Evolutionary conservation across 495 filamentous ascomycete genomes (phyloP), one percentile per base, ranked within the genome.

Genomic region (Penicillium cosmopolitanum): DNA sequence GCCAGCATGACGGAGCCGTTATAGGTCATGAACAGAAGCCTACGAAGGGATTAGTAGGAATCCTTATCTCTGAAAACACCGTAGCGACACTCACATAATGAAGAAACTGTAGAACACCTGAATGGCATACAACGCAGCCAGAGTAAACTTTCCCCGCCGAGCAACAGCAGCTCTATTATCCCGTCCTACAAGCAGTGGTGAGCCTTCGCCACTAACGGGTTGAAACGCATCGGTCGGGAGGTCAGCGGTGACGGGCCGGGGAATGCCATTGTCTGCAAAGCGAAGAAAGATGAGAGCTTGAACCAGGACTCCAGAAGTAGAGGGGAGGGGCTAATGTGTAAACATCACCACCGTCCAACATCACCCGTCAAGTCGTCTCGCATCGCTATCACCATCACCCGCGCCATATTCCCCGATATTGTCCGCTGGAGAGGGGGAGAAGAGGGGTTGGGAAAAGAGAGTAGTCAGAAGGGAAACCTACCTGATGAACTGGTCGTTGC

Each of bases 81-180:
- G 3, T 44, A n/a, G n/a, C n/a, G 10, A 2, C 36, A 89, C 92
- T 87, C 67, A 98, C 95, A 99, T 99, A 66, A 99, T 96, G 77
- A 99, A 98, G 66, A 99, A 97, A 50, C 92, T 94, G 77, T 99
- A 99, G 69, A 97, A 99, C 55, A 93, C 94, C 82, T 99, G 95
- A 36, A 92, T 77, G 23, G 87, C 95, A 77, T 99, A 99, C 61
- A 99, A 78, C 18, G 84, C 73, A 34, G 90, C 88, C 80, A 96
- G 90, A 64, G 89, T 77, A 56, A 92, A 66, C 73, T 88, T 92
- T n/a, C 85, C 87, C 56, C 77, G 83, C 67, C 79, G 73, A 66
- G 79, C 77, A 55, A 79, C 62, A 36, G 72, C 73, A 62, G 73
- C 73, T 53, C 66, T 72, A 57, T 74, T 76, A 35, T 78, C 77